These are phyloP conservation scores for Blastobotrys robertii DNA, from an alignment of 805 yeast species.

Conservation along the genomic window DNA sequence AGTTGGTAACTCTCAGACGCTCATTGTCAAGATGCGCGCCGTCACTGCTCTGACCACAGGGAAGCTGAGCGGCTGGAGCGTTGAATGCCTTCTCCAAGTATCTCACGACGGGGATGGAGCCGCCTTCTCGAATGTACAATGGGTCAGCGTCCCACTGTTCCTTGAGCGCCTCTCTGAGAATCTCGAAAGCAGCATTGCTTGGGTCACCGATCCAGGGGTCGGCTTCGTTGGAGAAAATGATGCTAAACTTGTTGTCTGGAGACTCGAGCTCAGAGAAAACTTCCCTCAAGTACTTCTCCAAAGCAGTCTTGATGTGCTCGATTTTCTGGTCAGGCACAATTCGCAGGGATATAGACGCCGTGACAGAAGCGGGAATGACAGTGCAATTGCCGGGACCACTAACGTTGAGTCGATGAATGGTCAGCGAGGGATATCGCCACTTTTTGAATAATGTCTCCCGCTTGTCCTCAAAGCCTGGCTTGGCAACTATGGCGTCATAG, in stretches of 20 bases:
- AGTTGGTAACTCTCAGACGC: constrained; percentile 65
- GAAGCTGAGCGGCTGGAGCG: constrained; percentile 91
- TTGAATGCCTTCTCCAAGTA: constrained; percentile 69
- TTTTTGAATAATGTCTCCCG: constrained; percentile 46
- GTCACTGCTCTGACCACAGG: constrained; percentile 93
- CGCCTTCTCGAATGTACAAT: constrained; percentile 87
- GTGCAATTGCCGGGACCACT: constrained; percentile 89
- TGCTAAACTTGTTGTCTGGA: constrained; percentile 44
- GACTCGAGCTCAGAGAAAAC: constrained; percentile 45
- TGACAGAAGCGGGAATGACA: constrained; percentile 75
- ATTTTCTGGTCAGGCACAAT: constrained; percentile 84
- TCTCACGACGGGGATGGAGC: constrained; percentile 86
- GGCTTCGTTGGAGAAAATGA: constrained; percentile 69
- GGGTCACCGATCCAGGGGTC: constrained; percentile 97
- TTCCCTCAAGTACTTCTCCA: constrained; percentile 38
- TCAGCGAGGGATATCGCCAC: constrained; percentile 87
- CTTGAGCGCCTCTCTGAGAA: constrained; percentile 51
- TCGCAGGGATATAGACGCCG: constrained; percentile 70
- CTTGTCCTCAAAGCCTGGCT: constrained; percentile 27
- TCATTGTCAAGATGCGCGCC: constrained; percentile 91
- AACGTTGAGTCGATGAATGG: constrained; percentile 73
- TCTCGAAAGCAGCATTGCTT: constrained; percentile 58
- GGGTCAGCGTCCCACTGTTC: constrained; percentile 77
- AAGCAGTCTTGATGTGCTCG: constrained; percentile 40
- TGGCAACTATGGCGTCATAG: constrained; percentile 50